Evolutionary conservation across 371 early-diverging fungal species (phyloP), one percentile per base, ranked within the genome.

Genomic region (Mortierella sp.): DNA sequence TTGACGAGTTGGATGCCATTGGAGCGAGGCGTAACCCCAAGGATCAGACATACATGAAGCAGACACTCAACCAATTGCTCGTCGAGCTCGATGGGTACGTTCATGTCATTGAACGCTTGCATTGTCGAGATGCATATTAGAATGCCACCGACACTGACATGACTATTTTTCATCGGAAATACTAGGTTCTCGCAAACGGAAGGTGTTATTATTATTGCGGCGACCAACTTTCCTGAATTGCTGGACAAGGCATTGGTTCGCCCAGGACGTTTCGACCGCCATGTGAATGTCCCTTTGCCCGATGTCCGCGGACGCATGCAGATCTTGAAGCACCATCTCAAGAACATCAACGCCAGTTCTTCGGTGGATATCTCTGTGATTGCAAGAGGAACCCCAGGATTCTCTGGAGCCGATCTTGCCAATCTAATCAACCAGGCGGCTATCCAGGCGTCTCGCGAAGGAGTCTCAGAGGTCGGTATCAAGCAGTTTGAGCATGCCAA

Each of bases 1-100:
- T 99, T 86, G 99, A 99, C 89, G 99, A 97, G 90, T 92, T 99
- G 75, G 99, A 99, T 90, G 99, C 99, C 2, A 99, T 99, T 81
- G 99, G 99, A 29, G 96, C 97, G 71, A 99, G 97, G 87, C 94
- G 99, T 71, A 97, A 95, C 81, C 95, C 96, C 63, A 97, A 96
- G 83, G 99, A 99, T 84, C 97, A 97, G 85, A 93, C 94, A 1
- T 97, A 97, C 81, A 97, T 97, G 96, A 95, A 97, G 80, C 98
- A 98, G 87, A 98, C 99, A 0, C 92, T 99, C 32, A 99, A 99
- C 88, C 99, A 99, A 88, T 90, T 99, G 71, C 90, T 99, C 29
- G 98, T 98, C 24, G 98, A 99, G 80, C 89, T 99, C 58, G 99
- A 99, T 87, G 99, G 99, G 81, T 95, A 89, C 73, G 83, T n/a